Base-by-base conservation (phyloP, 495 filamentous ascomycete genomes). In the Neurospora intermedia region DNA sequence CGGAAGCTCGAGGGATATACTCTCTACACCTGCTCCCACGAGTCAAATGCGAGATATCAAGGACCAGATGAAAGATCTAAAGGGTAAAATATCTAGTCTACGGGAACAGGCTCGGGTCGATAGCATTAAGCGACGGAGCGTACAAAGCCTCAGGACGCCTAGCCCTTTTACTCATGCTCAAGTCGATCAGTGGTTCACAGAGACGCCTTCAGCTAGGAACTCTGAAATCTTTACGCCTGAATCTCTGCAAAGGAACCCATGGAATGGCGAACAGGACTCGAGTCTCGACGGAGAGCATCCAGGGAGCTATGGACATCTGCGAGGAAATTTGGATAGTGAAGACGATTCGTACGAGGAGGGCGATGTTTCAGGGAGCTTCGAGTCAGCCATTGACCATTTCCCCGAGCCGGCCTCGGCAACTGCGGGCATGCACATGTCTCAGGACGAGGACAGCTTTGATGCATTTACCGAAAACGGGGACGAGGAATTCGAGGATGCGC, bases 61-160 rank as follows among this genome's bases (percentile, higher is more conserved):
- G 70, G 91, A 94, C 75, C 94, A 99, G 83, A 96, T 98, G 91
- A 91, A 94, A 75, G 94, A 94, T 75, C 84, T 99, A 35, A 94
- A 95, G 77, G 96, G 95, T 70, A 93, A 94, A 76, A 93, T 99
- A 27, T 97, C 94, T 5, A 91, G 86, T 13, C 82, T 99, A 42
- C 90, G 94, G 73, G 89, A 94, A 75, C 91, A 94, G 79, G 91
- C 91, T 6, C 88, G 92, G 69, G 92, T 92, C 74, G 96, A 98
- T 76, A 92, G 87, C 74, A 81, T 97, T 74, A 91, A 92, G 74
- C 87, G 96, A 59, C 89, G 91, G 69, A 97, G 95, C 79, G 78
- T 96, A 70, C 93, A 95, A 75, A 95, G 89, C 80, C 82, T 97
- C 66, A 89, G 94, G 13, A 93, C 92, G 7, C 91, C 93, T 4